A percentile compares a stretch with the other conserved stretches of the same genome.
Evolutionary conservation across 768 basidiomycete genomes (phyloP).

Genomic region (Pisolithus microcarpus): DNA sequence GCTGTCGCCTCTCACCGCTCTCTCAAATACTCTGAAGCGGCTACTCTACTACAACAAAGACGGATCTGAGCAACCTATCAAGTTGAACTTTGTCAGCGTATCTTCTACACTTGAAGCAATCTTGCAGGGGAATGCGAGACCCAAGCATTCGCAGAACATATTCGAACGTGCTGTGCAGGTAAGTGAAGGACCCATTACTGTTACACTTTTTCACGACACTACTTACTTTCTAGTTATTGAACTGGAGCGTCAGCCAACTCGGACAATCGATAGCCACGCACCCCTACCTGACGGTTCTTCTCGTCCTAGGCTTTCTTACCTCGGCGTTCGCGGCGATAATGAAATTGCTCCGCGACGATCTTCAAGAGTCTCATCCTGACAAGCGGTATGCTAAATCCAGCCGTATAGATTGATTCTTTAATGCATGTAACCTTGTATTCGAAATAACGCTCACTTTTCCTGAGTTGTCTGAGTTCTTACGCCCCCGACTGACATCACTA

Average conservation of each 20-base stretch:
- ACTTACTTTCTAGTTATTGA: conserved; percentile 13
- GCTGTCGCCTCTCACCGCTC: not conserved
- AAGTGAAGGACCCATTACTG: conserved; percentile 19
- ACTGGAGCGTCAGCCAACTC: conserved; percentile 4
- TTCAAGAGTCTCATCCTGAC: conserved; percentile 7
- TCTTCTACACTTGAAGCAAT: conserved; percentile 68
- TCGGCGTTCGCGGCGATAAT: conserved; percentile 9
- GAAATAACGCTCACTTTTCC: no score
- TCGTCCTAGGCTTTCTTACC: conserved; percentile 7
- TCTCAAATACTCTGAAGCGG: conserved; percentile 33
- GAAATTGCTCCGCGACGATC: conserved; percentile 13
- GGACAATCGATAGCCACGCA: conserved; percentile 11
- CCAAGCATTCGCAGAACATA: conserved; percentile 63
- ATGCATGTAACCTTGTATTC: no score
- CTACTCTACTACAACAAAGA: conserved; percentile 75
- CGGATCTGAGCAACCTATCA: conserved; percentile 44
- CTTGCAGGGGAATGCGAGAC: conserved; percentile 38
- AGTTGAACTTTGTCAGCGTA: conserved; percentile 49
- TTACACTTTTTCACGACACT: not conserved
- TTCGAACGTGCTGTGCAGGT: conserved; percentile 64
- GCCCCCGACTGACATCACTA: no score
- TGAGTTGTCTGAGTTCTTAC: no score
- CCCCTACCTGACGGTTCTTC: conserved; percentile 12
- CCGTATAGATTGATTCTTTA: conserved; percentile 16
- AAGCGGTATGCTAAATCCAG: conserved; percentile 14